Evolutionary conservation across 2,329 filamentous ascomycete genomes (phyloP).

Genomic region (Dactylellina haptotyla): DNA sequence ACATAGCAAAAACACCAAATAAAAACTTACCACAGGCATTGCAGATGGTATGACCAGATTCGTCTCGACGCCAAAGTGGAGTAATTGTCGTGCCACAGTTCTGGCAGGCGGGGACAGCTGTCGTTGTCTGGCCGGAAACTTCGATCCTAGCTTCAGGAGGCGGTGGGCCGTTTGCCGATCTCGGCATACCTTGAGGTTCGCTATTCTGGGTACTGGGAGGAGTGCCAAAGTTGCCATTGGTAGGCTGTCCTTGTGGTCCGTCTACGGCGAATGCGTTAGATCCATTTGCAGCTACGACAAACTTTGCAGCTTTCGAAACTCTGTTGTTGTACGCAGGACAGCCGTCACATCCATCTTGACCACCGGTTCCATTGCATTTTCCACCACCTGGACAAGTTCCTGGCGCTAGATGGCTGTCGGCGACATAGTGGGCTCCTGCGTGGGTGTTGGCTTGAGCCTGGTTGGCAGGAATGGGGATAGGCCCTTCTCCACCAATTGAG

Average conservation of each 20-base stretch:
- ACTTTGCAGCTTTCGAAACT: slow-evolving; percentile 84
- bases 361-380: slow-evolving; percentile 94
- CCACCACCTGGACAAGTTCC: slow-evolving; percentile 97
- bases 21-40: slow-evolving; percentile 87
- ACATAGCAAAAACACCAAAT: too few species aligned
- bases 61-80: slow-evolving; percentile 92
- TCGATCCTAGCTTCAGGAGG: slow-evolving; percentile 40
- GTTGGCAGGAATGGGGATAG: slow-evolving; percentile 58
- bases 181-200: slow-evolving; percentile 55
- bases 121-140: slow-evolving; percentile 63
- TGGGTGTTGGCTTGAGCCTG: slow-evolving; percentile 60
- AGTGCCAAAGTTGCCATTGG: slow-evolving; percentile 56
- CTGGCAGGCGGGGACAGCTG: slow-evolving; percentile 87
- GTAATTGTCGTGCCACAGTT: slow-evolving; percentile 98
- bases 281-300: slow-evolving; percentile 66
- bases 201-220: slow-evolving; percentile 60
- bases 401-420: slow-evolving; percentile 76
- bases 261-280: slow-evolving; percentile 44
- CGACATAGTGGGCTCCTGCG: slow-evolving; percentile 75
- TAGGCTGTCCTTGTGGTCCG: slow-evolving; percentile 62
- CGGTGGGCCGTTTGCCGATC: slow-evolving; percentile 54
- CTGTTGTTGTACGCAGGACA: slow-evolving; percentile 98
- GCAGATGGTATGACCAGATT: slow-evolving; percentile 94
- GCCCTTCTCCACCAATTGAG: slow-evolving; percentile 57
- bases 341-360: slow-evolving; percentile 91